Evolutionary conservation across 805 yeast species (phyloP).

Genomic region (Groenewaldozyma tartarivorans): DNA sequence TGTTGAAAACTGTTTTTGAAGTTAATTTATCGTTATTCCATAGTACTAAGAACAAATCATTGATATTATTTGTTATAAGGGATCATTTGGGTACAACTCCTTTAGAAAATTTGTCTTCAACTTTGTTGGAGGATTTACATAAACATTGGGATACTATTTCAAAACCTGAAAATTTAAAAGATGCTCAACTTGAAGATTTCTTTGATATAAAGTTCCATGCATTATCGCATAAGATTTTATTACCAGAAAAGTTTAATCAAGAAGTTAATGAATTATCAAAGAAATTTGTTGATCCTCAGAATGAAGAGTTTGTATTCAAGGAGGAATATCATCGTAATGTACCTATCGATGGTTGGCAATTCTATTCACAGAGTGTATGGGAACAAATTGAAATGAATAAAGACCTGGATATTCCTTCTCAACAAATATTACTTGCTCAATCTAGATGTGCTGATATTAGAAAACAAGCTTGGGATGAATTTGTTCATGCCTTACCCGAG

Average conservation of each 20-base stretch:
- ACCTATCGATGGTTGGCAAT: constrained; percentile 94
- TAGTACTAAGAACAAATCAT: constrained; percentile 31
- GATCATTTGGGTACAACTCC: constrained; percentile 90
- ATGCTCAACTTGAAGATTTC: constrained; percentile 55
- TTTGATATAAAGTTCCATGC: constrained; percentile 79
- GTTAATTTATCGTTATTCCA: constrained; percentile 85
- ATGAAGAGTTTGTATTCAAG: constrained; percentile 41
- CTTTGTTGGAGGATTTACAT: constrained; percentile 60
- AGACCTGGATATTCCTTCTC: constrained; percentile 94
- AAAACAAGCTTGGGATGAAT: constrained; percentile 38
- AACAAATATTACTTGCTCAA: constrained; percentile 87
- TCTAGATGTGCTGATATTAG: constrained; percentile 90
- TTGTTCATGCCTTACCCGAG: constrained; percentile 30
- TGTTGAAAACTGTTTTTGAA: constrained; percentile 91
- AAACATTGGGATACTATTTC: constrained; percentile 70
- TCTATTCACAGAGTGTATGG: constrained; percentile 89
- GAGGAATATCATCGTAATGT: constrained; percentile 65
- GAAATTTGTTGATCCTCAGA: constrained; percentile 31
- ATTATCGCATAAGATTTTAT: constrained; percentile 76
- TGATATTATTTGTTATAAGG: constrained; percentile 71
- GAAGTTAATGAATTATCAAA: constrained; percentile 60
- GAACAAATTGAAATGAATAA: constrained; percentile 85
- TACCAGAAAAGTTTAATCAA: constrained; percentile 54
- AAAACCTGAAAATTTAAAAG: constrained; percentile 58
- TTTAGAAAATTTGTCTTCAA: constrained; percentile 53